Conservation (phyloP, 257 asterid genomes). For the Leonotis leonurus region DNA sequence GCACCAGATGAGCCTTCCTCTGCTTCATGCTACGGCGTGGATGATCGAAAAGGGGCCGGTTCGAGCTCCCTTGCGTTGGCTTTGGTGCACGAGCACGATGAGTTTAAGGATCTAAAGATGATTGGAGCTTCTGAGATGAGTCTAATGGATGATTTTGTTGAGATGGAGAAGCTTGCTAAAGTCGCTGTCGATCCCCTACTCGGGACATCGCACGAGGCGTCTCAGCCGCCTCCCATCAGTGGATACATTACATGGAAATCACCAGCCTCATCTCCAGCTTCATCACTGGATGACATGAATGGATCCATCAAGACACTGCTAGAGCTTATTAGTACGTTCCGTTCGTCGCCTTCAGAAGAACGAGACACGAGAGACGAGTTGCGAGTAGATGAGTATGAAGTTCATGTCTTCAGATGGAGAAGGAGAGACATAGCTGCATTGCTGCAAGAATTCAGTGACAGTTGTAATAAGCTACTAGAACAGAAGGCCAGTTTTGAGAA, state of each 20-base stretch:
- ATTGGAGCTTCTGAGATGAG: conserved; percentile 70
- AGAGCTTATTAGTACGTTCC: conserved; percentile 23
- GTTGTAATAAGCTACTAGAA: conserved; percentile 25
- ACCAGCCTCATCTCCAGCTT: conserved; percentile 39
- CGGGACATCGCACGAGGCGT: conserved; percentile 38
- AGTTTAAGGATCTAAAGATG: conserved; percentile 24
- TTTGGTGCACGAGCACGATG: background rate
- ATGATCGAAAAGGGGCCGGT: conserved; percentile 14
- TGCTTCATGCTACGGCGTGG: too few relatives aligned
- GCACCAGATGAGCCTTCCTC: conserved; percentile 23
- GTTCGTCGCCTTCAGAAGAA: conserved; percentile 9
- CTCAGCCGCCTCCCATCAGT: conserved; percentile 37
- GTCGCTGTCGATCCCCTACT: conserved; percentile 53
- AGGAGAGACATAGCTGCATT: conserved; percentile 19
- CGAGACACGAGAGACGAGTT: background rate
- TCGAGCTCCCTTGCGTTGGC: conserved; percentile 29
- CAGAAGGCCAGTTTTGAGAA: conserved; percentile 33
- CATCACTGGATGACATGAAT: conserved; percentile 16
- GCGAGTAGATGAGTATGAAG: conserved; percentile 6
- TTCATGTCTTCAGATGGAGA: conserved; percentile 38
- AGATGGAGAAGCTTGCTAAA: conserved; percentile 90
- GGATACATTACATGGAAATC: conserved; percentile 71
- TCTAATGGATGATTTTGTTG: conserved; percentile 90
- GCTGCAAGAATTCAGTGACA: conserved; percentile 20
- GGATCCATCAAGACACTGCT: conserved; percentile 26